phyloP scores from a whole-genome alignment of 495 filamentous ascomycete genomes.

The Neurospora sp. region DNA sequence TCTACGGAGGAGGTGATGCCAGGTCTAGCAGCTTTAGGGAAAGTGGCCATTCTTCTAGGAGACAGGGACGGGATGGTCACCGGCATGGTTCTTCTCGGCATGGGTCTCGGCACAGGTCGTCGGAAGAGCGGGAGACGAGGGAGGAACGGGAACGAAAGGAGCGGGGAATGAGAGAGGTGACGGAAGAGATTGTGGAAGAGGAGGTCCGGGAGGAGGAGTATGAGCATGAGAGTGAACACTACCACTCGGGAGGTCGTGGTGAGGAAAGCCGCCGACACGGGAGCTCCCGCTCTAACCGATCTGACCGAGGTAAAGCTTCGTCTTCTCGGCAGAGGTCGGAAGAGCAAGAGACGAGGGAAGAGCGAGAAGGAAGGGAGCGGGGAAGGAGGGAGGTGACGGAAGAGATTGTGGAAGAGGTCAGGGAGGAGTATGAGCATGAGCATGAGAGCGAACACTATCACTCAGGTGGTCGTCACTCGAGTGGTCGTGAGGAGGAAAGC shows the following conservation, averaged over 20 bases:
- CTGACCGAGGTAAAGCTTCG: background rate
- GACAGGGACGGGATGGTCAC: background rate
- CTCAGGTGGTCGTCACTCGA: background rate
- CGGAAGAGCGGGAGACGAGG: slow-evolving; percentile 1
- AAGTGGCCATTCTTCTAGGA: background rate
- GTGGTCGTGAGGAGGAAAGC: background rate
- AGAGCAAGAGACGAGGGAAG: slow-evolving; percentile 42
- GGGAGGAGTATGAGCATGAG: slow-evolving; percentile 43
- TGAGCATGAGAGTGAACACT: background rate
- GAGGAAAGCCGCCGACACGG: background rate
- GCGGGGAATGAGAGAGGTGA: slow-evolving; percentile 23
- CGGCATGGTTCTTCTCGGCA: background rate
- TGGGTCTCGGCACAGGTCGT: background rate
- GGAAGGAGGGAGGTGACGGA: slow-evolving; percentile 44
- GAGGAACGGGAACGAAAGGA: slow-evolving; percentile 12
- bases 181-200: slow-evolving; percentile 78
- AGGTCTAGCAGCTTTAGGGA: background rate
- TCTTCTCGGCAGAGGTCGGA: background rate
- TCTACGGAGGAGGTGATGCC: background rate
- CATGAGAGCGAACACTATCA: background rate
- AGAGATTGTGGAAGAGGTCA: slow-evolving; percentile 73
- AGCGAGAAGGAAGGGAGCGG: slow-evolving; percentile 22
- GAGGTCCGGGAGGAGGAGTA: slow-evolving; percentile 52
- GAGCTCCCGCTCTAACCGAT: background rate
- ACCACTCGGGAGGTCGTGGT: background rate